Conservation (phyloP, 352 stramenopile species). For the Globisporangium uncinulatum region DNA sequence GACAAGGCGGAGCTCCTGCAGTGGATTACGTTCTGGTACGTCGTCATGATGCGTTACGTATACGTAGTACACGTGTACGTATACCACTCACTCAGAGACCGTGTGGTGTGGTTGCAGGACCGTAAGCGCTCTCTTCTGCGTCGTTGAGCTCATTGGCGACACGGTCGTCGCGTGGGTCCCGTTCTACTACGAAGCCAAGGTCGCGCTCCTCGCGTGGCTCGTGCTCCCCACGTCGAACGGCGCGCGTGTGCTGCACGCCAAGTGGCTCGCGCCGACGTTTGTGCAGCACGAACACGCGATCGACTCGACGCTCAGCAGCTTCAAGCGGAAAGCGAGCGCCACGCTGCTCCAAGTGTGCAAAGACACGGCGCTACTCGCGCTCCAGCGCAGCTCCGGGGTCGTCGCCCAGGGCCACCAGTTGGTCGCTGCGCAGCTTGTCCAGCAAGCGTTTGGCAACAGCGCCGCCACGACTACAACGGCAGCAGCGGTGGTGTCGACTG, state of each 20-base stretch:
- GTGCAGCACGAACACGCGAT: slow-evolving; percentile 60
- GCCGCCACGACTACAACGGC: neutral
- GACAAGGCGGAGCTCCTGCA: slow-evolving; percentile 50
- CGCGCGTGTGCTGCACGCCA: slow-evolving; percentile 43
- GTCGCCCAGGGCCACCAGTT: slow-evolving; percentile 64
- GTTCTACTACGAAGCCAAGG: slow-evolving; percentile 74
- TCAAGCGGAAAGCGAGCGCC: slow-evolving; percentile 58
- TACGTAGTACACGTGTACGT: slow-evolving; percentile 1
- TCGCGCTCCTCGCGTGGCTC: slow-evolving; percentile 63
- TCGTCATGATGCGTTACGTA: neutral
- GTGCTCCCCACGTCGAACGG: slow-evolving; percentile 52
- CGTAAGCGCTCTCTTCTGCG: slow-evolving; percentile 56
- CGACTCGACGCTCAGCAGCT: slow-evolving; percentile 41
- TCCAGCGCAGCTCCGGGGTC: slow-evolving; percentile 52
- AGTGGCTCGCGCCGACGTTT: slow-evolving; percentile 59
- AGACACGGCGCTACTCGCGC: slow-evolving; percentile 51
- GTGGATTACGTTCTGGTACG: slow-evolving; percentile 60
- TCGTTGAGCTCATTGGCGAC: slow-evolving; percentile 54
- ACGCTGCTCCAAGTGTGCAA: slow-evolving; percentile 63
- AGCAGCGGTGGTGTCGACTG: no score
- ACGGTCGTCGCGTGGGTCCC: slow-evolving; percentile 50
- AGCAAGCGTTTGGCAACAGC: slow-evolving; percentile 40
- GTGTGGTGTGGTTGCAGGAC: slow-evolving; percentile 15
- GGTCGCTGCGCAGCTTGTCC: slow-evolving; percentile 52
- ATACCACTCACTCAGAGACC: no score